phyloP scores from a whole-genome alignment of 331 rosid species.

The Prunus yedoensis region DNA sequence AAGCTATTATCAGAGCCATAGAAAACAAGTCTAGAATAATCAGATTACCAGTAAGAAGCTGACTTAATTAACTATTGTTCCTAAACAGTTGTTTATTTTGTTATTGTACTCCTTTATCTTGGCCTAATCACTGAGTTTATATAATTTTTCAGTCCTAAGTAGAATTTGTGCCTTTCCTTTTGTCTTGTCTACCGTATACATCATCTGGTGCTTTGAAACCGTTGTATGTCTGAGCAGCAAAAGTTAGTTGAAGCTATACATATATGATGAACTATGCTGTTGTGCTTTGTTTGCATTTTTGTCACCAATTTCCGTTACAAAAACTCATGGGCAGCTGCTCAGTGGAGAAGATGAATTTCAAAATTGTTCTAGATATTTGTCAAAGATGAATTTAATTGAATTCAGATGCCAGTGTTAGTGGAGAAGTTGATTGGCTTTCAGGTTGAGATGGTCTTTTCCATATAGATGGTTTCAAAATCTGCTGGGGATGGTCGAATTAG shows the following conservation, averaged over 20 bases:
- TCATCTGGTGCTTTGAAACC: not conserved
- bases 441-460: too few relatives aligned
- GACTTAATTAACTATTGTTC: conserved; percentile 1
- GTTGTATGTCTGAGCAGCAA: not conserved
- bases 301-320: not conserved
- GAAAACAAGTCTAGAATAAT: conserved; percentile 63
- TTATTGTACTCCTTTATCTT: not conserved
- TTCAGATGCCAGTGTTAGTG: not conserved
- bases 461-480: not conserved
- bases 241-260: not conserved
- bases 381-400: not conserved
- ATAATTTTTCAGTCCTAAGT: not conserved
- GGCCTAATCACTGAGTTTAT: not conserved
- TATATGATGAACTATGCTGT: not conserved
- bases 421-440: not conserved
- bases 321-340: too few relatives aligned
- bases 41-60: conserved; percentile 75
- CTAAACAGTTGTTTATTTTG: not conserved
- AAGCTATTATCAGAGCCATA: conserved; percentile 71
- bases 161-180: not conserved
- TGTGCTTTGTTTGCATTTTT: not conserved
- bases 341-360: not conserved
- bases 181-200: not conserved
- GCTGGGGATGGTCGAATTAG: not conserved
- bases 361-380: not conserved